Evolutionary conservation across 768 basidiomycete species (phyloP), one percentile per base, ranked within the genome.

Genomic region (Dentipellis fragilis): DNA sequence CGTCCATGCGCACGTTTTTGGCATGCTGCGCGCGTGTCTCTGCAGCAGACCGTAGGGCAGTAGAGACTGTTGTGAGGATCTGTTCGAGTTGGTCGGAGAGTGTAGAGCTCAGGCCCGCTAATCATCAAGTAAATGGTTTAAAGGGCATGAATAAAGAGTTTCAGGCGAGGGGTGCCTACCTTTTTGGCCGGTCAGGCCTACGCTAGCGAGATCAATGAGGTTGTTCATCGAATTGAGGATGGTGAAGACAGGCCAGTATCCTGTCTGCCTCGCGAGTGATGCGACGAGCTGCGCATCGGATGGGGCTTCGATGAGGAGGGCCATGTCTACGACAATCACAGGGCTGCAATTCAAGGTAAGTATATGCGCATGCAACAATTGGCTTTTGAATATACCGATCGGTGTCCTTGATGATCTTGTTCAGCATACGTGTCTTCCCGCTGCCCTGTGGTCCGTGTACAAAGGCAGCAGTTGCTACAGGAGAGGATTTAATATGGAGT

Each of bases 181-280:
- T 73, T 97, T 97, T 65, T 96, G 92, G 2, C 96, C 96, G 62
- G 96, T 96, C n/a, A 98, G 65, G 1, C 94, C 94, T 45, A 93
- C 80, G 57, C 85, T 86, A 1, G 91, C 93, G n/a, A 98, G 76
- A 66, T 98, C 95, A 58, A 97, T 81, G 55, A 98, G 70, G 59
- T 80, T 86, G 63, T 80, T 88, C 65, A 91, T 69, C 0, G 88
- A 91, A 63, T 85, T 84, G 50, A 91, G 72, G 71, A 93, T 87
- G 4, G 85, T 85, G 70, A 96, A 94, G 6, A 91, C 77, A 4
- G 93, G 94, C 77, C 84, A 87, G 65, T 91, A 92, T 37, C 95
- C 93, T 0, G 88, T 91, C 63, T 96, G 89, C 6, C 69, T 71
- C 0, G 94, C 93, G 9, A 98, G 72, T 5, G 74, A 73, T 21